Conservation (phyloP, 768 basidiomycete genomes). For the Cyathus striatus region DNA sequence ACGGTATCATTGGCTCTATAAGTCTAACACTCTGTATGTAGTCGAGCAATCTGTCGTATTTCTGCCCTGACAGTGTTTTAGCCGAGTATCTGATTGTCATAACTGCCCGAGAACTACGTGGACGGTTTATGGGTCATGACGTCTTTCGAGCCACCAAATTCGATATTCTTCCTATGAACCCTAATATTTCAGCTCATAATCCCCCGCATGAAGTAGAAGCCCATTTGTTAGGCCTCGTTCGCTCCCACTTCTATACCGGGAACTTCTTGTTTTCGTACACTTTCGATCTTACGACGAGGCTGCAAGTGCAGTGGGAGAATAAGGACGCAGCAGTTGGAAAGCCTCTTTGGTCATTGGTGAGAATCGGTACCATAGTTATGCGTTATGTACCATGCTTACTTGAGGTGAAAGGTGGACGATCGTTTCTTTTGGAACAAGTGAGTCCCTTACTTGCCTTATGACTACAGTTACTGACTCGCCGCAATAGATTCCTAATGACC, state of each 20-base stretch:
- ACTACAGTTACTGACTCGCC: neutral
- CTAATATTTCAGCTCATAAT: slow-evolving; percentile 57
- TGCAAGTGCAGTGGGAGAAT: slow-evolving; percentile 76
- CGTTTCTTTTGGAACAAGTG: slow-evolving; percentile 98
- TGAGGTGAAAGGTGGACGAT: slow-evolving; percentile 71
- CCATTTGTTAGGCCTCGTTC: slow-evolving; percentile 81
- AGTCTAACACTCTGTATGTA: slow-evolving; percentile 70
- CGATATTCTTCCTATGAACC: slow-evolving; percentile 83
- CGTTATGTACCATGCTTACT: neutral
- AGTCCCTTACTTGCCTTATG: slow-evolving; percentile 4
- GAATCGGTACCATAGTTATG: slow-evolving; percentile 18
- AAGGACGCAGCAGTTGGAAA: slow-evolving; percentile 45
- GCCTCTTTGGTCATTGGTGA: slow-evolving; percentile 75
- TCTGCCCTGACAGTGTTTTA: slow-evolving; percentile 22
- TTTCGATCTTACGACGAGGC: slow-evolving; percentile 82
- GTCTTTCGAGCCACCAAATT: slow-evolving; percentile 89
- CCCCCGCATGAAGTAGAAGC: slow-evolving; percentile 84
- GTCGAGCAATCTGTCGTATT: slow-evolving; percentile 1
- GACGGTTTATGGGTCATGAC: slow-evolving; percentile 78
- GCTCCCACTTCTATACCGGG: slow-evolving; percentile 77
- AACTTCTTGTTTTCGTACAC: slow-evolving; percentile 86
- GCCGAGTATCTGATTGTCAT: slow-evolving; percentile 93
- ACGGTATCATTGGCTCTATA: slow-evolving; percentile 74
- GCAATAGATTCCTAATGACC: slow-evolving; percentile 45
- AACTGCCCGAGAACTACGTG: slow-evolving; percentile 75